Base-by-base conservation (phyloP, 225 moss, liverwort and hornwort genomes). In the Pleurozium schreberi region DNA sequence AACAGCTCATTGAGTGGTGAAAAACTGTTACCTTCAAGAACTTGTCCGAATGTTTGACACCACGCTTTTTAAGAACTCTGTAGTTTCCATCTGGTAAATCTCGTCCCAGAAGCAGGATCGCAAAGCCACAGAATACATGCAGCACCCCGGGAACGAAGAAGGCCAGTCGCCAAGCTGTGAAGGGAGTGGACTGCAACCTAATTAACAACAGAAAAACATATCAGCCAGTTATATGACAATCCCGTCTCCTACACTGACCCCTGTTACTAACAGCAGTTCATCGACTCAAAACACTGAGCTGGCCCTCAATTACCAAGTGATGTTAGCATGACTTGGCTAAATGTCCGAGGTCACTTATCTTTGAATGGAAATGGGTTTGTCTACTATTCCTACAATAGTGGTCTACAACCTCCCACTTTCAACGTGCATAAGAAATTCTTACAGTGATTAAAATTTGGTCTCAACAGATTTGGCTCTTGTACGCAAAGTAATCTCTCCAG, bases 81-180 rank as follows among this genome's bases (percentile, higher is more conserved):
- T 87, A 95, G 69, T 96, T 97, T 42, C 96, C 96, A 82, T 97
- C 97, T 12, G 96, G 96, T 84, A 95, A 90, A 91, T 97, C 97
- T 45, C 86, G 95, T 79, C 97, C 97, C 25, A 95, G 65, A 59
- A 78, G 60, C 78, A 97, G 87, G 18, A 95, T 90, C n/a, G 94
- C 87, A 34, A 94, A 80, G 70, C 91, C 97, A 91, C 94, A 94
- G 74, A 93, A 11, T 12, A 95, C 87, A 43, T 96, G 97, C 91
- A 96, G 91, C 78, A 90, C 79, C 52, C 96, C 96, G 28, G 96
- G 96, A 13, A 96, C 85, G 38, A 95, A 97, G 91, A 95, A 97
- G 42, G 97, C 92, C 11, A 97, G 84, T 34, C 96, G 95, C 97
- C 97, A 97, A 47, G 97, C 96, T 23, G 93, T 95, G 84, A 94